Base-by-base conservation (phyloP, 2,329 filamentous ascomycete species). In the Sporothrix mexicana region DNA sequence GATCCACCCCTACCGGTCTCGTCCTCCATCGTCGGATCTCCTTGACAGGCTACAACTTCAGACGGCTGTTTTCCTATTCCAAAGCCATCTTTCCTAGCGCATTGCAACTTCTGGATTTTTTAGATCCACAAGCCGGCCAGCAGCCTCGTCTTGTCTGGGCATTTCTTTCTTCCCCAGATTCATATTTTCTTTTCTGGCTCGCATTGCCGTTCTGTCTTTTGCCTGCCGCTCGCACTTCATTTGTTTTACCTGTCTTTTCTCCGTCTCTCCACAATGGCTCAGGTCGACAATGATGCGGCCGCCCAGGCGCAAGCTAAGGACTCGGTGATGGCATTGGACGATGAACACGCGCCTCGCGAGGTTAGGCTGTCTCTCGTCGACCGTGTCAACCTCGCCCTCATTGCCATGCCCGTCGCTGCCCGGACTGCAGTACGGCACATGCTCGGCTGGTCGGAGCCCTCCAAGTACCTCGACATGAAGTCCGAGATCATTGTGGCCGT, bases 391-490 rank as follows among this genome's bases (percentile, higher is more conserved):
- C 30, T 74, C 15, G 64, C 57, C 20, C 30, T 71, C 36, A 51
- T 69, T 30, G 69, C 69, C 2, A 41, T 93, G 1, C 92, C 92
- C 0, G 82, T 90, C 12, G 83, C 93, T 13, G 78, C 88, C n/a
- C 89, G 88, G 75, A 87, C 90, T 1, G 85, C 89, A 1, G 74
- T 93, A 13, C 82, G 86, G 66, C 92, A 94, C 77, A 78, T 90
- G 2, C 84, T 97, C 8, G 87, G 86, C 41, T 81, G 92, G 55
- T 94, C 94, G 0, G 86, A 91, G 47, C 90, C 90, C 8, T 88
- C 91, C 4, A 88, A 89, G 64, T 93, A 96, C 83, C 91, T 95
- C 82, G 92, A 97, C 79, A 83, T 97, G 3, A 87, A 87, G 69
- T 95, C 92, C 15, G 91, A 92, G 72, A 79, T 98, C 71, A 90